A percentile compares a stretch with the other conserved stretches of the same genome.
phyloP scores from a whole-genome alignment of 768 basidiomycete genomes.

The Suillus subalutaceus region DNA sequence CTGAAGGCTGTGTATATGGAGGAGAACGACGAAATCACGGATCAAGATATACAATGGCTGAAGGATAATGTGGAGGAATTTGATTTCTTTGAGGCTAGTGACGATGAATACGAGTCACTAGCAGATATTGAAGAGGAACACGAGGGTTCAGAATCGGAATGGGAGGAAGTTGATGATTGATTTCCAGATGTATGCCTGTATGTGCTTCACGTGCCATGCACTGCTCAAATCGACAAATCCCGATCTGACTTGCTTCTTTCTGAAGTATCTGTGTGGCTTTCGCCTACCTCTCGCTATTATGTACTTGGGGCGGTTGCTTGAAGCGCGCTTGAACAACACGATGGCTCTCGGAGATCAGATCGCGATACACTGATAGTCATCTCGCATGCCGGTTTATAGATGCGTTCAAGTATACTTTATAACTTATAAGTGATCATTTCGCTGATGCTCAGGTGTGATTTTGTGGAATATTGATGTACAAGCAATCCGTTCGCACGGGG shows the following conservation, averaged over 20 bases:
- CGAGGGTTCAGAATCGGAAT: slow-evolving; percentile 10
- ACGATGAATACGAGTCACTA: slow-evolving; percentile 38
- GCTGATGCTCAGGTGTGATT: neutral
- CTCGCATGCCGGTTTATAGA: neutral
- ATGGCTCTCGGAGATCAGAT: neutral
- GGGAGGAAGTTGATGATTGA: slow-evolving; percentile 12
- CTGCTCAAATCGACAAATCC: neutral
- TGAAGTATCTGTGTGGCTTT: neutral
- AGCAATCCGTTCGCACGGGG: neutral
- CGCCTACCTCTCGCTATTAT: neutral
- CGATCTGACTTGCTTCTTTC: neutral
- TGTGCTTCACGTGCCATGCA: neutral
- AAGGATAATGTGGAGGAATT: slow-evolving; percentile 50
- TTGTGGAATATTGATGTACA: neutral
- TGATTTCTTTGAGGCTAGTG: slow-evolving; percentile 60
- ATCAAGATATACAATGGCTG: slow-evolving; percentile 54
- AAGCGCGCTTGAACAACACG: neutral
- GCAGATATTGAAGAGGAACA: slow-evolving; percentile 29
- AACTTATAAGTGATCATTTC: slow-evolving; percentile 2
- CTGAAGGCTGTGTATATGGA: slow-evolving; percentile 51
- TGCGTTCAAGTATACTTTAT: slow-evolving; percentile 2
- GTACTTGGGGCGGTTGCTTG: neutral
- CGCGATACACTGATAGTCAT: neutral
- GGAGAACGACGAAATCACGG: slow-evolving; percentile 42
- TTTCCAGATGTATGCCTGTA: neutral